Evolutionary conservation across 2,329 filamentous ascomycete species (phyloP), one percentile per base, ranked within the genome.

Genomic region (Curvularia lunata): DNA sequence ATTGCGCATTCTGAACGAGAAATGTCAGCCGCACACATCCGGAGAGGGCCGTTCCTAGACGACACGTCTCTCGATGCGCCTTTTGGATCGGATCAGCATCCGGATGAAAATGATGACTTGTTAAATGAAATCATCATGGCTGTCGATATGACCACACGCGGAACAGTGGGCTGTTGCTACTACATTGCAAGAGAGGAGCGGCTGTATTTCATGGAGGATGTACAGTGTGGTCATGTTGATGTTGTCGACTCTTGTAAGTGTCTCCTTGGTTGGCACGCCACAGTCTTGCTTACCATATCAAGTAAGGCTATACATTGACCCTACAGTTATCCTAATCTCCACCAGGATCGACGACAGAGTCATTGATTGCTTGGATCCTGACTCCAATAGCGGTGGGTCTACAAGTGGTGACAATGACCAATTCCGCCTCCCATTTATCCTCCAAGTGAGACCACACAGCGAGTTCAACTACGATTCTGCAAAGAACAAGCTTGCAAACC

Each of bases 81-180:
- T 46, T 62, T 61, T 7, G 59, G 57, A 30, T 32, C 32, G 9
- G 43, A 21, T 5, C 34, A 37, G 13, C 46, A 57, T 23, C 18
- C 21, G 7, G 45, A 81, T 34, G 79, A 81, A 34, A 62, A 69
- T 6, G 85, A 88, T 8, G 85, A 88, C 54, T 71, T 79, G 0
- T 71, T 87, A 37, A 84, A 85, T 54, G 91, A 95, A 70, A 78
- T 92, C 25, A 84, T 96, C 56, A 91, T 96, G 86, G 91, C 91
- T 0, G 80, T 97, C 23, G 88, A 96, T 57, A 82, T 94, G 73
- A 86, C 84, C 61, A 84, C 88, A n/a, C 84, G 85, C 28, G 87
- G 85, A 0, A 87, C 84, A 0, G 82, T 97, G 18, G 94, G 94
- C 0, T 97, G 92, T 74, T 89, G 91, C 45, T 96, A 94, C 71